Evolutionary conservation across 1,284 basidiomycete species (phyloP).

Genomic region (Ganoderma multipileum): DNA sequence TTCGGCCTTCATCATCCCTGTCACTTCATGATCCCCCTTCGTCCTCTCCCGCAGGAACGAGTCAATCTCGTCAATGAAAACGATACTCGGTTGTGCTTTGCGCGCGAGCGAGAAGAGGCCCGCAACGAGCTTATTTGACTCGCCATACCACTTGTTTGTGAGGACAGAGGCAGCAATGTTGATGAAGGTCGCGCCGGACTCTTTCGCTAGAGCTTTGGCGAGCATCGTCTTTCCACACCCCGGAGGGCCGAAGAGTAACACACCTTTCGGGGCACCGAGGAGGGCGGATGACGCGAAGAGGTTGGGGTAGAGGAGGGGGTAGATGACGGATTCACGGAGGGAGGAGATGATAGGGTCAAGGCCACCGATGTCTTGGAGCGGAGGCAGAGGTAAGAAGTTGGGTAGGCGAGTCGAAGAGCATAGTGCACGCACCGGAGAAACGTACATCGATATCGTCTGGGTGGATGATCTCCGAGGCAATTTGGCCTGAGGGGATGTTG

Average conservation of each 20-base stretch:
- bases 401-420: neutral
- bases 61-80: conserved; percentile 87
- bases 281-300: conserved; percentile 83
- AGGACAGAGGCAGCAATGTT: conserved; percentile 84
- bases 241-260: conserved; percentile 89
- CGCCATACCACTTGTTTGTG: conserved; percentile 97
- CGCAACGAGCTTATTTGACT: conserved; percentile 97
- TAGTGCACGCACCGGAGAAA: conserved; percentile 65
- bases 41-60: conserved; percentile 91
- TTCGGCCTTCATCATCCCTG: conserved; percentile 99
- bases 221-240: conserved; percentile 97
- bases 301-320: conserved; percentile 91
- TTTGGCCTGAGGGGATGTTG: conserved; percentile 59
- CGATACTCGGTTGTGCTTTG: conserved; percentile 79
- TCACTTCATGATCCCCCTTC: conserved; percentile 95
- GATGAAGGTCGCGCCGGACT: conserved; percentile 97
- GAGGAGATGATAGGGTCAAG: conserved; percentile 92
- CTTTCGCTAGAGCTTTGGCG: conserved; percentile 94
- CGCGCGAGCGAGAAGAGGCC: conserved; percentile 81
- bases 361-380: conserved; percentile 86
- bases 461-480: conserved; percentile 86
- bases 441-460: conserved; percentile 82
- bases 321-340: conserved; percentile 95
- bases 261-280: conserved; percentile 80
- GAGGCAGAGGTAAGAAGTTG: neutral